These are phyloP conservation scores for Fraxinus nigra DNA, from an alignment of 305 asterid genomes.

Conservation along the genomic window DNA sequence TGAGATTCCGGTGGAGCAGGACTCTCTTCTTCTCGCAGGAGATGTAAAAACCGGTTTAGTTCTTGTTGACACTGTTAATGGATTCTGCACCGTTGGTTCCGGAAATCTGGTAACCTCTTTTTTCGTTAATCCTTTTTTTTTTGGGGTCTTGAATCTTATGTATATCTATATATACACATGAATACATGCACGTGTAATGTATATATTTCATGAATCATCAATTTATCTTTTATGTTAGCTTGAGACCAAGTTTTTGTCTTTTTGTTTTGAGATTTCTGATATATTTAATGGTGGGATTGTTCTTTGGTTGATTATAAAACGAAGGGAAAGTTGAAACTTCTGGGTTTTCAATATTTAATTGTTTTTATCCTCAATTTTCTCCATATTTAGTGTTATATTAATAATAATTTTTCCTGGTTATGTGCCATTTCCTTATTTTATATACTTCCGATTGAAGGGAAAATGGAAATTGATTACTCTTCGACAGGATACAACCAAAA, in stretches of 20 bases:
- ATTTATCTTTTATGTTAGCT: background rate
- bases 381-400: background rate
- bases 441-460: background rate
- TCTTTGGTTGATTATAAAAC: background rate
- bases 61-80: slow-evolving; percentile 78
- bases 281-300: background rate
- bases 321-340: background rate
- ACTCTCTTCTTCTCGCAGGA: slow-evolving; percentile 45
- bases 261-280: background rate
- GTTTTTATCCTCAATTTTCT: background rate
- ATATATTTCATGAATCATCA: background rate
- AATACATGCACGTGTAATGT: background rate
- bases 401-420: background rate
- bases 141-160: background rate
- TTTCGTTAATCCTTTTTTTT: background rate
- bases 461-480: background rate
- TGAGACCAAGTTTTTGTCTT: background rate
- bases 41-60: slow-evolving; percentile 66
- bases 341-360: background rate
- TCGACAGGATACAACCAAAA: background rate
- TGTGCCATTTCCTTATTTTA: background rate
- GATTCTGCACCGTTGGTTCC: slow-evolving; percentile 87
- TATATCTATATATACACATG: background rate
- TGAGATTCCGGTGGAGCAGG: slow-evolving; percentile 64
- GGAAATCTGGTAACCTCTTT: slow-evolving; percentile 55